Conservation (phyloP, 805 yeast genomes). For the Kodamaea leandrae region DNA sequence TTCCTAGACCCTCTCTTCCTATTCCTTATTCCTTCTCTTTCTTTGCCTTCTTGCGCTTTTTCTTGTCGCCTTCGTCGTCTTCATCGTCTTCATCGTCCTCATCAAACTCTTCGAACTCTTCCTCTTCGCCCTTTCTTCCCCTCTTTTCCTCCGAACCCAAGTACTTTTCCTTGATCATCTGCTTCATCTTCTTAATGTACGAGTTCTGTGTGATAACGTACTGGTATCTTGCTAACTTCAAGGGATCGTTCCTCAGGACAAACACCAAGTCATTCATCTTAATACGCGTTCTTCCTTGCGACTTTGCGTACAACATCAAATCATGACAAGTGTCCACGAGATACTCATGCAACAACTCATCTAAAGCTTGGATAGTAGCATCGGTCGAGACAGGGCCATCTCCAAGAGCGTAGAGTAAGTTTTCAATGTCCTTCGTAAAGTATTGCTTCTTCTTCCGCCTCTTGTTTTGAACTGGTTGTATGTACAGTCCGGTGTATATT, state of each 20-base stretch:
- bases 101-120: conserved; percentile 16
- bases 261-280: conserved; percentile 44
- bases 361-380: conserved; percentile 36
- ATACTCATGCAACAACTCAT: conserved; percentile 38
- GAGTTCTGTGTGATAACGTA: conserved; percentile 39
- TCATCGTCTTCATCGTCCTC: conserved; percentile 17
- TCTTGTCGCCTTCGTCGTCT: conserved; percentile 15
- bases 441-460: conserved; percentile 33
- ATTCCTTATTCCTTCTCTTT: background rate
- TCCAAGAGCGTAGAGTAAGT: conserved; percentile 39
- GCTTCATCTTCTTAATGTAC: conserved; percentile 38
- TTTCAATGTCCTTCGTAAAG: conserved; percentile 42
- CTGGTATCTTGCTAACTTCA: conserved; percentile 39
- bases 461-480: conserved; percentile 8
- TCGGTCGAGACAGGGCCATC: conserved; percentile 42
- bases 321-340: conserved; percentile 35
- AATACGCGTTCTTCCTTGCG: conserved; percentile 38
- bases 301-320: conserved; percentile 30
- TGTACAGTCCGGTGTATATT: background rate
- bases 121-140: conserved; percentile 6
- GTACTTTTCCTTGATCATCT: conserved; percentile 36
- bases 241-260: conserved; percentile 41
- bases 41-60: conserved; percentile 18
- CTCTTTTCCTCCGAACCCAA: conserved; percentile 13
- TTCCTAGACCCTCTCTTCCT: background rate